Conservation (phyloP, 1,284 basidiomycete species). For the Ceratobasidium sp. region DNA sequence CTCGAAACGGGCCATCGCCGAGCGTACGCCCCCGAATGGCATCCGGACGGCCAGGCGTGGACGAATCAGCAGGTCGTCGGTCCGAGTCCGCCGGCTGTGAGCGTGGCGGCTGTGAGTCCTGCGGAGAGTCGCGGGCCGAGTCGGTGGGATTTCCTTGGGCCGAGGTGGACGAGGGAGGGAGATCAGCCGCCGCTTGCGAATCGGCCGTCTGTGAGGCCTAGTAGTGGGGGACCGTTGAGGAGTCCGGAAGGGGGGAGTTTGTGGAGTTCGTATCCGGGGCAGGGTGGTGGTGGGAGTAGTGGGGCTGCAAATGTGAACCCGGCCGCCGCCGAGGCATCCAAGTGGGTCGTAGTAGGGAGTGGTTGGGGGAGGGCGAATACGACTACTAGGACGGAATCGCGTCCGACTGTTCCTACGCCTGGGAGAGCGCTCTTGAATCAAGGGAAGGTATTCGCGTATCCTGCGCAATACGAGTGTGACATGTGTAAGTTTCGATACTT, state of each 20-base stretch:
- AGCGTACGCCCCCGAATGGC: conserved; percentile 58
- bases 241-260: not conserved
- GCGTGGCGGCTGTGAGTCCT: too few species aligned
- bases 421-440: conserved; percentile 74
- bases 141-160: not conserved
- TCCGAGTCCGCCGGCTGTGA: too few species aligned
- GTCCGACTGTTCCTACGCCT: conserved; percentile 64
- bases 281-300: not conserved
- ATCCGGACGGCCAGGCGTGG: not conserved
- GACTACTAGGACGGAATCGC: conserved; percentile 19
- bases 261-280: conserved; percentile 34
- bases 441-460: conserved; percentile 76
- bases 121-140: too few species aligned
- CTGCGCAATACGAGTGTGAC: conserved; percentile 68
- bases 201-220: not conserved
- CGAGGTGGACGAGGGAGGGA: not conserved
- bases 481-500: conserved; percentile 66
- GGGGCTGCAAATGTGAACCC: not conserved
- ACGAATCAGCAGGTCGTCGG: not conserved
- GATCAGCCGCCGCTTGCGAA: not conserved
- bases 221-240: not conserved
- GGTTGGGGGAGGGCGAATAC: conserved; percentile 24
- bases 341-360: not conserved
- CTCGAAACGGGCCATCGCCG: conserved; percentile 71
- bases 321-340: conserved; percentile 43